These are phyloP conservation scores for Gossypium ekmanianum DNA, from an alignment of 345 rosid species.

Conservation along the genomic window DNA sequence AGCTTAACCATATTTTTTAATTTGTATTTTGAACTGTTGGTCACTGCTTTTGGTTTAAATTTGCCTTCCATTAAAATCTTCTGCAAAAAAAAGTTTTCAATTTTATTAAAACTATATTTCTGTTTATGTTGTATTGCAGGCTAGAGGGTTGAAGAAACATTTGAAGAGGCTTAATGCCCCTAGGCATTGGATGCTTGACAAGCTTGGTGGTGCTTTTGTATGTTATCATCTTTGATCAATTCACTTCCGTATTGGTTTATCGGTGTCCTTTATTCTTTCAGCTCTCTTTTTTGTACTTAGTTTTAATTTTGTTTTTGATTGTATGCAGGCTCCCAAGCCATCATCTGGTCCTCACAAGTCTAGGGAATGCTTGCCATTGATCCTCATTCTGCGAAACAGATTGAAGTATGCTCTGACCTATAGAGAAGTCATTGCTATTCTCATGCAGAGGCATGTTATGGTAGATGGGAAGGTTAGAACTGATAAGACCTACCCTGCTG, in stretches of 20 bases:
- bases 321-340: constrained; percentile 71
- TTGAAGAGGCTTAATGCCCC: constrained; percentile 94
- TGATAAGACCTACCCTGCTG: constrained; percentile 79
- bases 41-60: not conserved
- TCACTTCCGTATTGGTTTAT: not conserved
- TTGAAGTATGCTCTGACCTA: constrained; percentile 67
- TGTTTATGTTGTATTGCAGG: constrained; percentile 33
- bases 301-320: not conserved
- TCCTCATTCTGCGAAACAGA: constrained; percentile 65
- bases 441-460: constrained; percentile 77
- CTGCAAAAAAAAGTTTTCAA: not conserved
- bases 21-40: not conserved
- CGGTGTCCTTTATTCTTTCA: not conserved
- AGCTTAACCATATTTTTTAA: not conserved
- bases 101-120: not conserved
- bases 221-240: constrained; percentile 8
- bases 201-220: constrained; percentile 84
- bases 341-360: constrained; percentile 90
- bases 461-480: constrained; percentile 84
- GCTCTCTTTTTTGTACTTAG: too few species aligned
- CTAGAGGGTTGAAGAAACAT: constrained; percentile 87
- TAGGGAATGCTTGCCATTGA: constrained; percentile 73
- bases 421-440: constrained; percentile 59
- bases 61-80: not conserved
- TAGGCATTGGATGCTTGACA: constrained; percentile 87